A percentile compares a stretch with the other conserved stretches of the same genome.
These are phyloP conservation scores for Penicillium polonicum DNA, from an alignment of 2,329 filamentous ascomycete genomes.

Conservation along the genomic window DNA sequence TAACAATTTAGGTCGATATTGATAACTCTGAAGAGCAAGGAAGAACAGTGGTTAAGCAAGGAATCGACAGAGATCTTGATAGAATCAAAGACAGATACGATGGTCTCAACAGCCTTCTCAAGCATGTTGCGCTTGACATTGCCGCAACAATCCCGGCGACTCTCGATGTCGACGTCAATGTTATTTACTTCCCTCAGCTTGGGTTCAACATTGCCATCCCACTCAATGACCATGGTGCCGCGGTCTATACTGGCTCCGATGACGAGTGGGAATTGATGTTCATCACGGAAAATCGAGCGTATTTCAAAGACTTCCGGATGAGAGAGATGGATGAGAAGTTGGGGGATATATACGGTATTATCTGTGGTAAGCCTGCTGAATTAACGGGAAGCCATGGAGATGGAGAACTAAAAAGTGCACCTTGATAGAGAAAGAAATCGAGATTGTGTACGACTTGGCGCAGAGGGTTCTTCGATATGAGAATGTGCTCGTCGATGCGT, in stretches of 20 bases:
- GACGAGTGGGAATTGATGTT: conserved; percentile 79
- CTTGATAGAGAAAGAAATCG: conserved; percentile 73
- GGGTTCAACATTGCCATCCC: conserved; percentile 81
- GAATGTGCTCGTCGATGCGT: conserved; percentile 64
- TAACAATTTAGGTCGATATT: conserved; percentile 65
- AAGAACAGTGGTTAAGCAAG: conserved; percentile 69
- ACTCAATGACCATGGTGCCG: conserved; percentile 59
- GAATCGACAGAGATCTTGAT: conserved; percentile 74
- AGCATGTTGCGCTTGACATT: conserved; percentile 64
- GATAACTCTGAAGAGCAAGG: conserved; percentile 69
- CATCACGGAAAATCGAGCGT: conserved; percentile 65
- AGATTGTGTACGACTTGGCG: conserved; percentile 77
- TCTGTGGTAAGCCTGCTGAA: conserved; percentile 63
- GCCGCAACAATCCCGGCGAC: conserved; percentile 61
- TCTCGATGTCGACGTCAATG: conserved; percentile 60
- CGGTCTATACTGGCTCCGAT: conserved; percentile 63
- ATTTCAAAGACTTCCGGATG: conserved; percentile 86
- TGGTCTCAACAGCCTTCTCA: conserved; percentile 72
- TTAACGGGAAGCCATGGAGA: background rate
- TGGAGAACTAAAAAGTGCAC: background rate
- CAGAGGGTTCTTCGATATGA: conserved; percentile 69
- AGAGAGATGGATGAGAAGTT: conserved; percentile 74
- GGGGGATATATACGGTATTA: conserved; percentile 81
- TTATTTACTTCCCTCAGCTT: conserved; percentile 86
- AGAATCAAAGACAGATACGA: conserved; percentile 73